Base-by-base conservation (phyloP, 805 yeast species). In the Candida namnaoensis region DNA sequence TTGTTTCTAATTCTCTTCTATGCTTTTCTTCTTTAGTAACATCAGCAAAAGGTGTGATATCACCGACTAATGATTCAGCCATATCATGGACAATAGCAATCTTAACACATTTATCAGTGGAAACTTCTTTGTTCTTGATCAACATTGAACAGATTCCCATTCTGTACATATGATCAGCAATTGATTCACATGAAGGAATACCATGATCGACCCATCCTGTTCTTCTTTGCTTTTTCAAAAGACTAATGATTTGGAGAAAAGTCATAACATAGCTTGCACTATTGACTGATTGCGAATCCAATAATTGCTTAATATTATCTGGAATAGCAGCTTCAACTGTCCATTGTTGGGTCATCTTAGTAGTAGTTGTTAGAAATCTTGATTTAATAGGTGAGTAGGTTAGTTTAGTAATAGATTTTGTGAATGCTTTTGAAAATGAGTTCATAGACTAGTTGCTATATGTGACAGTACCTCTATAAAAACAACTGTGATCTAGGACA, bases 131-230 rank as follows among this genome's bases (percentile, higher is more conserved):
- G 39, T 71, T 63, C 27, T 65, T 62, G 36, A 87, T 71, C 24
- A 88, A 61, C 82, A 88, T 76, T 23, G 91, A 70, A 36, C 88
- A 77, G 19, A 90, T 67, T 5, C 88, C 78, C 96, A 91, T 90
- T 43, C 99, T 71, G 58, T 91, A 90, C 96, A 90, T 90, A 61
- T 91, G 97, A 62, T 90, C 97, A n/a, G 87, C 75, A 40, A 88
- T 88, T 40, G 84, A 76, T 61, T 88, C 73, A 49, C 72, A 66
- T 2, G 59, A 54, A 3, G 43, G 37, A 24, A 69, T 57, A 11
- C 58, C 62, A 53, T 76, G 78, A 56, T 88, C 91, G 19, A 91
- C 62, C 98, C 98, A 91, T 2, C 99, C 99, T 0, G 99, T 91
- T 58, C 99, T 74, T 50, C 73, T 79, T 55, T 87, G 91, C 5